Conservation (phyloP, 441 rosid species). For the Raphanus hybrid region DNA sequence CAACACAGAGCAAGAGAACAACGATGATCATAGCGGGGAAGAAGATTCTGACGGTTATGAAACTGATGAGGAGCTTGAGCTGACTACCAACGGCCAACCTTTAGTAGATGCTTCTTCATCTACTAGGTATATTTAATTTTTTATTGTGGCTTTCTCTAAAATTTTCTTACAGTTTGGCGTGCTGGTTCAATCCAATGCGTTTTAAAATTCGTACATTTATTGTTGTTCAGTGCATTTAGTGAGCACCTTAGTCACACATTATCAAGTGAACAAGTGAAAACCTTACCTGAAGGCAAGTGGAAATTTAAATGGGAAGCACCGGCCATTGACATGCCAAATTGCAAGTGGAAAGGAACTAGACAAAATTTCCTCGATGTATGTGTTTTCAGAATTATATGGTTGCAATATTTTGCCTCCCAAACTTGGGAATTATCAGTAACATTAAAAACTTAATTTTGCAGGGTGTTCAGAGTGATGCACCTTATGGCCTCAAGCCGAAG, state of each 20-base stretch:
- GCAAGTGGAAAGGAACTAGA: conserved; percentile 81
- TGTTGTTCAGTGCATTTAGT: conserved; percentile 61
- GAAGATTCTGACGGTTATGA: conserved; percentile 51
- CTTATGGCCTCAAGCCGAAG: conserved; percentile 68
- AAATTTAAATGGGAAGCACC: conserved; percentile 79
- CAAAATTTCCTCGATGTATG: conserved; percentile 65
- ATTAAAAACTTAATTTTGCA: conserved; percentile 18
- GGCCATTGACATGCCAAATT: conserved; percentile 63
- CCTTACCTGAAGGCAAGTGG: conserved; percentile 59
- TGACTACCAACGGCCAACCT: conserved; percentile 43
- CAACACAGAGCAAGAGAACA: conserved; percentile 35
- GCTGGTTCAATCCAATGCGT: not conserved
- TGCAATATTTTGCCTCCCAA: conserved; percentile 19
- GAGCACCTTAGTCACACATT: conserved; percentile 65
- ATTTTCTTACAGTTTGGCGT: conserved; percentile 1
- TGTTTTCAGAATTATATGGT: conserved; percentile 15
- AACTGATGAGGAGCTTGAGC: conserved; percentile 53
- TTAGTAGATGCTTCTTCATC: conserved; percentile 37
- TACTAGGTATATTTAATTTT: conserved; percentile 47
- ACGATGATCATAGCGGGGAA: conserved; percentile 51
- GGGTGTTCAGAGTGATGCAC: conserved; percentile 38
- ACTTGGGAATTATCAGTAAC: not conserved
- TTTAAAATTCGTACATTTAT: conserved; percentile 14
- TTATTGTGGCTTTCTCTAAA: conserved; percentile 11
- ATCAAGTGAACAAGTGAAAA: conserved; percentile 63